Evolutionary conservation across 2,329 filamentous ascomycete genomes (phyloP), one percentile per base, ranked within the genome.

Genomic region (Microsporum audouinii): DNA sequence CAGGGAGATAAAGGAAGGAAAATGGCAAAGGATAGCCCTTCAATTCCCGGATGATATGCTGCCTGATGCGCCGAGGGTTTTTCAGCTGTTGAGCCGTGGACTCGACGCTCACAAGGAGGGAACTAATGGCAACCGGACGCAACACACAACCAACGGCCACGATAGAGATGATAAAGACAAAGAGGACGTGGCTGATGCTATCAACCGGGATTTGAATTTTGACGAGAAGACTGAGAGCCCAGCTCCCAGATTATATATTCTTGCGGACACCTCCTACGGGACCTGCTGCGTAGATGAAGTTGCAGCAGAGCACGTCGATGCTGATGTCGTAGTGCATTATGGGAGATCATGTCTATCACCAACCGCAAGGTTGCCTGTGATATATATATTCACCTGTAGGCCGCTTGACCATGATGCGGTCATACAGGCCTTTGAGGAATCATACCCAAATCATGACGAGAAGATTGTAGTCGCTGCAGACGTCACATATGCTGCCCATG

Each of bases 211-310:
- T 47, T 61, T 65, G 53, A 68, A 67, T 58, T 58, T 62, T 38
- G 2, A 63, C 7, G 57, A 63, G 23, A n/a, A 39, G 31, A 14
- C 45, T 31, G 8, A 55, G 2, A 8, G 63, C 1, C 64, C 69
- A 39, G 66, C 74, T 1, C 70, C 73, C 6, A 76, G 74, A 49
- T 79, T 97, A 59, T 95, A 88, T 68, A 91, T 99, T 63, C 79
- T 99, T 17, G 94, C 88, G 36, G 94, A 99, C 73, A 97, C 94
- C 1, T 96, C 92, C 1, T 99, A 97, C 74, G 95, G 94, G 63
- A 87, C 92, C 0, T 99, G 94, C 76, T 99, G 94, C 70, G 91
- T 97, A 17, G 94, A 99, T 70, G 94, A 99, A 76, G 87, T 97
- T 45, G 94, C 94, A 0, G 94, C 94, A 1, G 91, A 99, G 72